A percentile compares a stretch with the other conserved stretches of the same genome.
Conservation (phyloP, 164 flowering plant genomes). For the Buxus sempervirens region DNA sequence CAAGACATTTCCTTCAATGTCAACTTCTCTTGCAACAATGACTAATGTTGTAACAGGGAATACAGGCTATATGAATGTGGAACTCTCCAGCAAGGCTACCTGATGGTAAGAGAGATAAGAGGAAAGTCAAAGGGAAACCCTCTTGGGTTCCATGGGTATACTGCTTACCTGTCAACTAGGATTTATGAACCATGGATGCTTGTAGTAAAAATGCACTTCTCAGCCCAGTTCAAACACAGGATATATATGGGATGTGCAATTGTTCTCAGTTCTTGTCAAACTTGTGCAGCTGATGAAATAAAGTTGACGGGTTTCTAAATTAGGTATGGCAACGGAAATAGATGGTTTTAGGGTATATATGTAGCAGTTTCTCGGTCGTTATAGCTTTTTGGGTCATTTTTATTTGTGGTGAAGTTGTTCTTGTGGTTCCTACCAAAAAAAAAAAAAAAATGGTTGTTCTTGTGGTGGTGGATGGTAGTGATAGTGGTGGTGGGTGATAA, state of each 20-base stretch:
- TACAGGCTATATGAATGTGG: no score
- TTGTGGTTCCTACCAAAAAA: no score
- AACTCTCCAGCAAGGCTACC: slow-evolving; percentile 67
- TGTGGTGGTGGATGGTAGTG: no score
- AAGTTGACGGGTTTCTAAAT: no score
- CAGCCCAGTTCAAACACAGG: no score
- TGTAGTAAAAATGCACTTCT: not conserved
- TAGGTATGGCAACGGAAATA: not conserved
- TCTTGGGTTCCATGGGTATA: slow-evolving; percentile 76
- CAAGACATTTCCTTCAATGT: slow-evolving; percentile 24
- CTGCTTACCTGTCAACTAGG: slow-evolving; percentile 63
- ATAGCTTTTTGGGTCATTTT: not conserved
- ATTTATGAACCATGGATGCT: not conserved
- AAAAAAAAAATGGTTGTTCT: no score
- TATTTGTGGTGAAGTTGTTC: not conserved
- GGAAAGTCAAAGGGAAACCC: slow-evolving; percentile 49
- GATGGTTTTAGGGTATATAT: not conserved
- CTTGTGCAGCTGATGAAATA: no score
- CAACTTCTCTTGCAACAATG: slow-evolving; percentile 20
- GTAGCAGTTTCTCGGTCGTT: not conserved
- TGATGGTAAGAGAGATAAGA: slow-evolving; percentile 54
- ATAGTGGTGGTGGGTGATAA: no score
- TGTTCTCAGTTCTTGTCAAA: no score
- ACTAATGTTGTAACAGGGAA: no score
- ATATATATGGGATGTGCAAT: no score